A percentile compares a stretch with the other conserved stretches of the same genome.
phyloP scores from a whole-genome alignment of 768 basidiomycete species.

The Rhodotorula graminis region DNA sequence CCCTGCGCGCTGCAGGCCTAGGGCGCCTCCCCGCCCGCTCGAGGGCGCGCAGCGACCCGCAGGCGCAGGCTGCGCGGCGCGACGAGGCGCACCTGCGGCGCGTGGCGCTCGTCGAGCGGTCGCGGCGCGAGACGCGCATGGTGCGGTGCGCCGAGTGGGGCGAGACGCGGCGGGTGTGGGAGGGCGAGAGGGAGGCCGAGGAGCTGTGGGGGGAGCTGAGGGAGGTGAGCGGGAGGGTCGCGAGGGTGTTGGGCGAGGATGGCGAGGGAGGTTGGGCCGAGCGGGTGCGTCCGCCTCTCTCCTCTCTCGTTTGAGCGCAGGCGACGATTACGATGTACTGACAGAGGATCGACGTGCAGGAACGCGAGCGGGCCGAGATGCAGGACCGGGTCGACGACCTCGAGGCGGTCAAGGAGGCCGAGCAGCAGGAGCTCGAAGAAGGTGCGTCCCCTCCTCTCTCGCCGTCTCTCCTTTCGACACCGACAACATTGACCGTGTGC shows the following conservation, averaged over 20 bases:
- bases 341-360: constrained; percentile 6
- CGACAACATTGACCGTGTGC: neutral
- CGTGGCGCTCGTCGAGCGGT: constrained; percentile 17
- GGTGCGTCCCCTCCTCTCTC: constrained; percentile 11
- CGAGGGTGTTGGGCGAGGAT: neutral
- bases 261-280: neutral
- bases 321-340: neutral
- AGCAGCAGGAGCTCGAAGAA: constrained; percentile 35
- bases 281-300: neutral
- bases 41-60: no score
- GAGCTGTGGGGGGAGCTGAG: neutral
- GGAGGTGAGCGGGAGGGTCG: neutral
- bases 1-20: neutral
- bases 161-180: neutral
- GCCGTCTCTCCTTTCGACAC: no score
- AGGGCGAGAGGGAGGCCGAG: neutral
- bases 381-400: constrained; percentile 18
- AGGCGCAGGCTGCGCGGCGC: neutral
- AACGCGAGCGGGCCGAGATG: constrained; percentile 19
- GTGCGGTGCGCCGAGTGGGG: constrained; percentile 3
- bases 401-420: constrained; percentile 3
- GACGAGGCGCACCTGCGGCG: neutral
- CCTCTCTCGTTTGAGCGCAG: no score
- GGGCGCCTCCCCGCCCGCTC: neutral
- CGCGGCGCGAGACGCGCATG: constrained; percentile 29